Percentiles rank a stretch among this genome's conserved stretches.
phyloP scores from a whole-genome alignment of 352 stramenopile genomes.

The Aphanomyces invadans region DNA sequence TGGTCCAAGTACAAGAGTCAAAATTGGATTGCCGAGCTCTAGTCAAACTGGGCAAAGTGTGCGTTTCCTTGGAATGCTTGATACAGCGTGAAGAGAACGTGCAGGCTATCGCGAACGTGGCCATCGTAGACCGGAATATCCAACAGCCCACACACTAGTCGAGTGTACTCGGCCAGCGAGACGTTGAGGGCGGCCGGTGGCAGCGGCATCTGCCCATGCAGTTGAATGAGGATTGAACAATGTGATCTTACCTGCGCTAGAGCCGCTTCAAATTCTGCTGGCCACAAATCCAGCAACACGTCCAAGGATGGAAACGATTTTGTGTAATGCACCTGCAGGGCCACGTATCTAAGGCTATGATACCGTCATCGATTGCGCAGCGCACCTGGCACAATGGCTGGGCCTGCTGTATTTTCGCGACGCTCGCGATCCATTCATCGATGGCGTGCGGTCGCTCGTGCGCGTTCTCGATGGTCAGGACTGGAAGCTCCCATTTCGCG shows the following conservation, averaged over 20 bases:
- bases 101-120: constrained; percentile 81
- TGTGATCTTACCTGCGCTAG: constrained; percentile 33
- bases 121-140: constrained; percentile 87
- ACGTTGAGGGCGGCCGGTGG: constrained; percentile 61
- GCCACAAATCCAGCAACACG: constrained; percentile 86
- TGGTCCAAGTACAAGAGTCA: too few species aligned
- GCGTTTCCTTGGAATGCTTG: constrained; percentile 55
- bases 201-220: constrained; percentile 2
- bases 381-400: constrained; percentile 65
- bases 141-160: constrained; percentile 82
- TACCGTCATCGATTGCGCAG: too few species aligned
- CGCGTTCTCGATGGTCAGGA: constrained; percentile 87
- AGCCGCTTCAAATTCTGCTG: constrained; percentile 71
- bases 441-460: constrained; percentile 80
- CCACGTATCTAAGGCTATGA: too few species aligned
- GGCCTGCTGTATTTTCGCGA: constrained; percentile 78
- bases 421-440: constrained; percentile 87
- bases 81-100: constrained; percentile 89
- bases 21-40: neutral
- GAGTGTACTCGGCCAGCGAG: constrained; percentile 71
- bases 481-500: constrained; percentile 37
- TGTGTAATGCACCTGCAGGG: constrained; percentile 75
- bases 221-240: too few species aligned
- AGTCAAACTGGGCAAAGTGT: constrained; percentile 28
- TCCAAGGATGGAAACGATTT: constrained; percentile 83